phyloP scores from a whole-genome alignment of 2,329 filamentous ascomycete genomes.

The Metarhizium rileyi region DNA sequence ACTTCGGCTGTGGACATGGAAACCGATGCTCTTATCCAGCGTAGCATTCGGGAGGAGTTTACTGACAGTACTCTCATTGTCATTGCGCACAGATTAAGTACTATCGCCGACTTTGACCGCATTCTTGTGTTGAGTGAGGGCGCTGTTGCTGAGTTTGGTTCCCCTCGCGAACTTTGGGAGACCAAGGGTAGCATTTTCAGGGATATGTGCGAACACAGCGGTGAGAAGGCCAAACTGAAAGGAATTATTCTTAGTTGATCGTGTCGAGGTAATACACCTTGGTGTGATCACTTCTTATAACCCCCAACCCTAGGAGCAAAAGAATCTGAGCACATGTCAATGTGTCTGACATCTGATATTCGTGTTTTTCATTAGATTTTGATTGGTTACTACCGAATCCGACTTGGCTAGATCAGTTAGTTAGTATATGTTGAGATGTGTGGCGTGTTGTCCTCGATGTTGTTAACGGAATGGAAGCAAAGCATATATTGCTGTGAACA shows the following conservation, averaged over 20 bases:
- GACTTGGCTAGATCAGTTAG: no score
- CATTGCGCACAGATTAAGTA: constrained; percentile 67
- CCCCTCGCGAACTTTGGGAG: constrained; percentile 51
- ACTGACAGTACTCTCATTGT: constrained; percentile 59
- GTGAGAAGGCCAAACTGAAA: constrained; percentile 44
- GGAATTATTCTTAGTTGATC: constrained; percentile 29
- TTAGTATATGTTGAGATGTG: no score
- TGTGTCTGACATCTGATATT: no score
- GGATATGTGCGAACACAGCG: constrained; percentile 53
- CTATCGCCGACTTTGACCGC: constrained; percentile 67
- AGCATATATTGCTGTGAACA: no score
- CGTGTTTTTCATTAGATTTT: not conserved
- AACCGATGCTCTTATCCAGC: constrained; percentile 65
- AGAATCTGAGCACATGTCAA: not conserved
- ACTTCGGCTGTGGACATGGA: constrained; percentile 71
- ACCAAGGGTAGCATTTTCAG: constrained; percentile 44
- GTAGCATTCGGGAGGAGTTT: constrained; percentile 63
- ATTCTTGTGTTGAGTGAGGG: constrained; percentile 65
- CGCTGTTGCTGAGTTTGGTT: constrained; percentile 56
- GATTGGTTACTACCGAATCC: no score
- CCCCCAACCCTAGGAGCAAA: not conserved
- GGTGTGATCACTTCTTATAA: not conserved
- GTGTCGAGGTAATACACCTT: not conserved
- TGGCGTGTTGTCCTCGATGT: no score
- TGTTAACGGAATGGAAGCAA: no score